Evolutionary conservation across 345 rosid genomes (phyloP), one percentile per base, ranked within the genome.

Genomic region (Cardiospermum halicacabum): DNA sequence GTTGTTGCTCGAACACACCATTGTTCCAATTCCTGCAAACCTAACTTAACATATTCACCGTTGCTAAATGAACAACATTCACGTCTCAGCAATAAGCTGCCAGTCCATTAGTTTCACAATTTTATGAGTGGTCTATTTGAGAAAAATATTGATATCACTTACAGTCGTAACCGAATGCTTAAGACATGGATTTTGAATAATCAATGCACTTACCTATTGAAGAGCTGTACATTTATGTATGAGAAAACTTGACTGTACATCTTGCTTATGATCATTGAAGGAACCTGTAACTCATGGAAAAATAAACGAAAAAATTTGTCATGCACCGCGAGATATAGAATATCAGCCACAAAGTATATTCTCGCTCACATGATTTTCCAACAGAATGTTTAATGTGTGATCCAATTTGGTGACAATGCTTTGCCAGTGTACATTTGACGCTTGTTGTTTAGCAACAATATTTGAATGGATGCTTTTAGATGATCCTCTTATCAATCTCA

Each of bases 21-120:
- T 49, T 82, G 81, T 42, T 80, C 89, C 57, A 87, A 60, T 69
- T 84, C 89, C 42, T 75, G 80, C 78, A 87, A 74, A 2, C 92
- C 89, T 34, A 77, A 69, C 66, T 82, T 87, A 43, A 84, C 75
- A 56, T 82, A 87, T 73, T 87, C 92, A 49, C 89, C 89, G 30
- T 80, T 87, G 81, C 89, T 80, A 72, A 87, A 82, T 2, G 92
- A 80, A 58, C 92, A 87, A 67, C 89, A 87, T 64, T 87, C 92
- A 31, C 87, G 84, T 1, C 89, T 82, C 56, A 87, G 85, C 76
- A 87, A 66, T 60, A 84, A 74, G 75, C 92, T 87, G 78, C 66
- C 62, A 58, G 58, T 68, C 49, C 68, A 75, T 66, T 13, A 21
- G 56, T 36, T 55, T 28, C 53, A 45, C 11, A 58, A 56, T 64